A percentile compares a stretch with the other conserved stretches of the same genome.
phyloP scores from a whole-genome alignment of 1,284 basidiomycete genomes.

The Tilletia indica region DNA sequence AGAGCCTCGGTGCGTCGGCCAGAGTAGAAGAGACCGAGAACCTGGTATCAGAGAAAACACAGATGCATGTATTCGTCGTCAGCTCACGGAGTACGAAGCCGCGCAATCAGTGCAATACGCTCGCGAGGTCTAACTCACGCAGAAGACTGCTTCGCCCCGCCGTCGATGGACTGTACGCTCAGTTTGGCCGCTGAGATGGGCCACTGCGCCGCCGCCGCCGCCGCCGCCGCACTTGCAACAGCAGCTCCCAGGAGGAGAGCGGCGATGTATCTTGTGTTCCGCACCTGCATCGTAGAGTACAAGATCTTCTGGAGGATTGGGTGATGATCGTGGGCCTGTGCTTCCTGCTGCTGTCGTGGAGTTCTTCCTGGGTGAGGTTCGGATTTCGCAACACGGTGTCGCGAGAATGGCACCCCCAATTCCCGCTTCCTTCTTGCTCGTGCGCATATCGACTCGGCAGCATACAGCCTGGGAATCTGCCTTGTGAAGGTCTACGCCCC shows the following conservation, averaged over 20 bases:
- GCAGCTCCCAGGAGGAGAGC: not conserved
- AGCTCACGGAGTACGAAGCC: not conserved
- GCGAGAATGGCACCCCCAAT: not conserved
- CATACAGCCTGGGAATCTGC: too few species aligned
- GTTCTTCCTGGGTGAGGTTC: not conserved
- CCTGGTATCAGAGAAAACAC: not conserved
- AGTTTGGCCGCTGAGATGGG: constrained; percentile 14
- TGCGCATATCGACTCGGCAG: too few species aligned
- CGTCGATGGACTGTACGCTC: constrained; percentile 16
- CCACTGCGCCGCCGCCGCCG: constrained; percentile 12
- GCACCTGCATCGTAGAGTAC: not conserved
- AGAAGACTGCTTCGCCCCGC: constrained; percentile 2
- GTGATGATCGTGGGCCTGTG: not conserved
- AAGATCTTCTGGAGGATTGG: not conserved
- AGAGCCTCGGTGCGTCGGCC: not conserved
- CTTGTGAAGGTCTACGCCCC: not conserved
- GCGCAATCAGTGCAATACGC: not conserved
- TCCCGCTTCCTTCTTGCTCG: too few species aligned
- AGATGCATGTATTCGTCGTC: not conserved
- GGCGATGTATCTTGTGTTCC: too few species aligned
- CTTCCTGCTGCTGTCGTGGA: not conserved
- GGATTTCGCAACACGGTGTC: not conserved
- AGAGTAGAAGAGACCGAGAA: constrained; percentile 10
- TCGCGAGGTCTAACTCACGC: not conserved
- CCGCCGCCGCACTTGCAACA: not conserved